Base-by-base conservation (phyloP, 1,284 basidiomycete species). In the Irpex rosettiformis region DNA sequence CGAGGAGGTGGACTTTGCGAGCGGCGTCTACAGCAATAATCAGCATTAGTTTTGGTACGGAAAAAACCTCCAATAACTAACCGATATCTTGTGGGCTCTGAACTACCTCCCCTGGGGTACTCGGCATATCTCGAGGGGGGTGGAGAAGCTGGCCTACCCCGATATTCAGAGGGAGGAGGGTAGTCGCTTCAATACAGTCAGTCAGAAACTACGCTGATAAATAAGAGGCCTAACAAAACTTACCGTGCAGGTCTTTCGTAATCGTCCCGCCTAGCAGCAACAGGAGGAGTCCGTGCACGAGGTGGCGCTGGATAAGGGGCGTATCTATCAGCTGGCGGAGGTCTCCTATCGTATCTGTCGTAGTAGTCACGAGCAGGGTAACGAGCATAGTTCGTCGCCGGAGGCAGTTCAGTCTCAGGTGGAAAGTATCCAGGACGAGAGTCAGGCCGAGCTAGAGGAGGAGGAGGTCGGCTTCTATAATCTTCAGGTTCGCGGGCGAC, bases 1-100 rank as follows among this genome's bases (percentile, higher is more conserved):
- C 81, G 75, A 61, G 77, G 68, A 30, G 75, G 72, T 52, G 87
- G 87, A 66, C 88, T 91, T 68, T 84, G 80, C 27, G 89, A 91
- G 57, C 89, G 86, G 67, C 89, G 87, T 59, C 88, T 90, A 64
- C 3, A 30, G 42, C 11, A 18, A 4, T 10, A n/a, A 16, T 47
- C 33, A 45, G 59, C 37, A 56, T 56, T 16, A 67, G 28, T 49
- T 56, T 24, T 33, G 27, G 49, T 7, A 16, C 8, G 52, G 40
- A 24, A 45, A 16, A n/a, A 16, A n/a, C n/a, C n/a, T n/a, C n/a
- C n/a, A n/a, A 10, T 24, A 25, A 64, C 78, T 62, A 60, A 88
- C 87, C 87, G 80, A 65, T 83, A 80, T 59, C 86, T 75, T 45
- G 70, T 58, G 21, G 77, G 67, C 18, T 79, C 77, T 1, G 70